phyloP scores from a whole-genome alignment of 495 filamentous ascomycete species.

The Parathielavia appendiculata region DNA sequence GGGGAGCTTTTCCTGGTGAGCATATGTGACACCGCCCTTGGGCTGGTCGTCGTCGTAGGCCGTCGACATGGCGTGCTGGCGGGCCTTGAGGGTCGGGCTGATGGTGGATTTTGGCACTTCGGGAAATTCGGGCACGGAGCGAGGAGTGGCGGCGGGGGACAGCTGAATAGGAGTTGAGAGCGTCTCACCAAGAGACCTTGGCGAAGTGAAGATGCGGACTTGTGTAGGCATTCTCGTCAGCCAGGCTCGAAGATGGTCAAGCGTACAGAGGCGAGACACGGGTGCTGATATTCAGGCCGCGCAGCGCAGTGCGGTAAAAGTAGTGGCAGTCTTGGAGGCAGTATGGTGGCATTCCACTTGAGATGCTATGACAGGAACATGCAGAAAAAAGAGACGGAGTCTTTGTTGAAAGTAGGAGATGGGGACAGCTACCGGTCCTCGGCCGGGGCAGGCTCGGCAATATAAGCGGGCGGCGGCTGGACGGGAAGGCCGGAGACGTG shows the following conservation, averaged over 20 bases:
- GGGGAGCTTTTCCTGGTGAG: slow-evolving; percentile 79
- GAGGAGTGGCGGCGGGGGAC: slow-evolving; percentile 24
- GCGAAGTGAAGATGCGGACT: slow-evolving; percentile 59
- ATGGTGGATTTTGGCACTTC: slow-evolving; percentile 29
- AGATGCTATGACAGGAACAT: slow-evolving; percentile 17
- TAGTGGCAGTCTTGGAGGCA: slow-evolving; percentile 86
- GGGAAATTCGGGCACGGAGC: slow-evolving; percentile 30
- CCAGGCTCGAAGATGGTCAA: slow-evolving; percentile 40
- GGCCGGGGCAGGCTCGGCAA: slow-evolving; percentile 20
- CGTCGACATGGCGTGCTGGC: slow-evolving; percentile 30
- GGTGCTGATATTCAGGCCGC: slow-evolving; percentile 73
- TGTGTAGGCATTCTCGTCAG: slow-evolving; percentile 48
- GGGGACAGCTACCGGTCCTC: slow-evolving; percentile 9
- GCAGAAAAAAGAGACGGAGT: background rate
- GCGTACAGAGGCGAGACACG: slow-evolving; percentile 67
- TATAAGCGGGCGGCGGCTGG: slow-evolving; percentile 21
- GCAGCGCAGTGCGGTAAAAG: slow-evolving; percentile 82
- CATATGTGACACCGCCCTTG: slow-evolving; percentile 73
- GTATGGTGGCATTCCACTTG: slow-evolving; percentile 69
- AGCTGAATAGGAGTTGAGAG: slow-evolving; percentile 39
- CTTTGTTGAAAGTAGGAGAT: background rate
- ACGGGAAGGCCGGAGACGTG: background rate
- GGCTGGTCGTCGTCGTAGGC: slow-evolving; percentile 37
- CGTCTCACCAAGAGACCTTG: slow-evolving; percentile 66
- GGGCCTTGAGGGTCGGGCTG: slow-evolving; percentile 26